phyloP scores from a whole-genome alignment of 1,139 yeast genomes.

The Blastobotrys indianensis region DNA sequence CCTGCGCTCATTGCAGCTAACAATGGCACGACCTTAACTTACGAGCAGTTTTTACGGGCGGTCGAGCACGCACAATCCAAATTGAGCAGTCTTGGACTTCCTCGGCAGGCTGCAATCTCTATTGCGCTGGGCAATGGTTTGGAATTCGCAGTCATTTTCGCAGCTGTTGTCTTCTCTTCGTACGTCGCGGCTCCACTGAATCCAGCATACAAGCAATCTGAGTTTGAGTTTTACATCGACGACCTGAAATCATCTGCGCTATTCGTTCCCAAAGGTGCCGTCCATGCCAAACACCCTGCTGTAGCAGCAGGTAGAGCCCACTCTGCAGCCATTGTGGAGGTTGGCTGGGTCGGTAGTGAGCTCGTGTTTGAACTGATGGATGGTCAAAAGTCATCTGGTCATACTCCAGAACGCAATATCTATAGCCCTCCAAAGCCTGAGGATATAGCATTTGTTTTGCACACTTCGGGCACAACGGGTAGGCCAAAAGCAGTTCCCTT shows the following conservation, averaged over 20 bases:
- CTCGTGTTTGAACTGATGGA: slow-evolving; percentile 15
- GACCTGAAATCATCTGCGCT: slow-evolving; percentile 53
- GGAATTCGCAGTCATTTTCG: slow-evolving; percentile 50
- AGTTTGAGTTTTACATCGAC: slow-evolving; percentile 55
- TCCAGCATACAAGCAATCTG: slow-evolving; percentile 51
- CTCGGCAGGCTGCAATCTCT: slow-evolving; percentile 46
- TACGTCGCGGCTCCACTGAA: slow-evolving; percentile 62
- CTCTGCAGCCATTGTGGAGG: slow-evolving; percentile 45
- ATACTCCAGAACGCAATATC: slow-evolving; percentile 8
- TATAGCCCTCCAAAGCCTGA: slow-evolving; percentile 40
- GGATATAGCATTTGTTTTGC: slow-evolving; percentile 56
- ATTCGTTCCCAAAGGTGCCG: slow-evolving; percentile 49
- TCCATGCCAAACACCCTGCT: slow-evolving; percentile 37
- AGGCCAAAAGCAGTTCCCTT: slow-evolving; percentile 67
- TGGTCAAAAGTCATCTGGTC: slow-evolving; percentile 2
- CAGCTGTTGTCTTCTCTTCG: slow-evolving; percentile 49
- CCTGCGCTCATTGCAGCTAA: slow-evolving; percentile 29
- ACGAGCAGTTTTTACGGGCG: slow-evolving; percentile 24
- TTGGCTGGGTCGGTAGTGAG: slow-evolving; percentile 38
- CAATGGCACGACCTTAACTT: slow-evolving; percentile 30
- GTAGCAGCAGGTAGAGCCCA: slow-evolving; percentile 46
- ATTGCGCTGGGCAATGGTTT: slow-evolving; percentile 54
- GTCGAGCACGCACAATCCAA: slow-evolving; percentile 26
- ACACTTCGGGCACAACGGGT: slow-evolving; percentile 69
- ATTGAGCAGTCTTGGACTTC: slow-evolving; percentile 29